Evolutionary conservation across 306 rosid genomes (phyloP).

Genomic region (Cicer arietinum): DNA sequence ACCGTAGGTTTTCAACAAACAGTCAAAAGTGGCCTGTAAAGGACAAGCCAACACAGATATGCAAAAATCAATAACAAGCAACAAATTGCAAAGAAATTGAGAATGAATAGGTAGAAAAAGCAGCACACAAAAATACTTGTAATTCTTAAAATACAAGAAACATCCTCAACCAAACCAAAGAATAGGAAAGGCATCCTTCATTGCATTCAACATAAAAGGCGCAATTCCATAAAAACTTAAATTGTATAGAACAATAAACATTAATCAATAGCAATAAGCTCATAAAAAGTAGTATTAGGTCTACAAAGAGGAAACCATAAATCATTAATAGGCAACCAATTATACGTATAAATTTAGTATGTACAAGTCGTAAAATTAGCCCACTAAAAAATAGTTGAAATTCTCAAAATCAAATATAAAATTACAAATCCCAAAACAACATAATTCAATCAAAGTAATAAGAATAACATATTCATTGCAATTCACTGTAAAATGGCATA

Average conservation of each 20-base stretch:
- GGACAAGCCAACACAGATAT: too few species aligned
- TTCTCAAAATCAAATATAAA: background rate
- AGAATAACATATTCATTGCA: background rate
- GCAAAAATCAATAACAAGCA: background rate
- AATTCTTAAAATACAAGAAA: background rate
- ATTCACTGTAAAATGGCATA: background rate
- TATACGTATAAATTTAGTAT: background rate
- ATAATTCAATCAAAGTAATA: background rate
- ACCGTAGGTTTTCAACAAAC: slow-evolving; percentile 46
- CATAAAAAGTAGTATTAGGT: too few species aligned
- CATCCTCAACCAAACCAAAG: background rate
- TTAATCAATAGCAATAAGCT: too few species aligned
- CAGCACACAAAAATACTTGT: background rate
- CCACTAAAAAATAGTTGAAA: background rate
- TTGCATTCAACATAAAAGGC: background rate
- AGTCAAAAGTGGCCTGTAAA: slow-evolving; percentile 49
- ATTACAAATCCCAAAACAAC: background rate
- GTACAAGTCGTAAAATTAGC: too few species aligned
- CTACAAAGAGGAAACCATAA: too few species aligned
- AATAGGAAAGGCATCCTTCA: too few species aligned
- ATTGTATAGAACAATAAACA: background rate
- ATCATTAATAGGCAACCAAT: background rate
- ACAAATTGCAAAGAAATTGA: background rate
- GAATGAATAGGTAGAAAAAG: too few species aligned
- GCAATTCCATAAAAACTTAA: background rate